Evolutionary conservation across 148 eudicot genomes (phyloP).

Genomic region (Euryodendron excelsum): DNA sequence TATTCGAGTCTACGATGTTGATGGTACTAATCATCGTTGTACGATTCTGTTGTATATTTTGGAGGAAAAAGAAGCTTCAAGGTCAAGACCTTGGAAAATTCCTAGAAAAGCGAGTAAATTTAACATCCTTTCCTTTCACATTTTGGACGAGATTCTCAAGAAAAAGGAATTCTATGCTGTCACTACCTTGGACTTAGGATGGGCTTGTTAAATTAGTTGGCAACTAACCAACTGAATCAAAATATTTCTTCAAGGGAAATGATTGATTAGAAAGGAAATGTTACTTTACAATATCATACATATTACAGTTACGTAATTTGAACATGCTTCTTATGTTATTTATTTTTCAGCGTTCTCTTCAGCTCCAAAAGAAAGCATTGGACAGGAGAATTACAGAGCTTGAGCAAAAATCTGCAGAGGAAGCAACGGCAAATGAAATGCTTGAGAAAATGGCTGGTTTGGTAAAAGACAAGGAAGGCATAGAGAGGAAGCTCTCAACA

Average conservation of each 20-base stretch:
- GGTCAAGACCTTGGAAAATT: constrained; percentile 68
- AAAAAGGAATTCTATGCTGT: not conserved
- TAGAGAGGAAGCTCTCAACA: constrained; percentile 80
- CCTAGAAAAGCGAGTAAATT: constrained; percentile 83
- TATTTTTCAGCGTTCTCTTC: constrained; percentile 64
- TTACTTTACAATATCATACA: not conserved
- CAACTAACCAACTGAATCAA: not conserved
- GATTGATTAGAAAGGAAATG: not conserved
- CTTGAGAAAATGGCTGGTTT: constrained; percentile 56
- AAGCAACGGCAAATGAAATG: constrained; percentile 43
- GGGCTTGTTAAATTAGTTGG: constrained; percentile 2
- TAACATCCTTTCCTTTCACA: not conserved
- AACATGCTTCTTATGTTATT: not conserved
- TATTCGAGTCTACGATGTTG: constrained; percentile 57
- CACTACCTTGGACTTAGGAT: not conserved
- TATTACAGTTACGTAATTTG: not conserved
- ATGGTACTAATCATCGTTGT: constrained; percentile 49
- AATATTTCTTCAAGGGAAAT: not conserved
- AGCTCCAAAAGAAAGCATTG: constrained; percentile 69
- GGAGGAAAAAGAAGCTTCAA: constrained; percentile 85
- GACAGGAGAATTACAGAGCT: constrained; percentile 70
- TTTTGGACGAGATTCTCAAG: not conserved
- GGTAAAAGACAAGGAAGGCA: constrained; percentile 58
- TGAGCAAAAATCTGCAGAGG: constrained; percentile 55
- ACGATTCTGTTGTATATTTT: constrained; percentile 77